Evolutionary conservation across 192 early-diverging fungal species (phyloP).

Genomic region (Backusella westeae): DNA sequence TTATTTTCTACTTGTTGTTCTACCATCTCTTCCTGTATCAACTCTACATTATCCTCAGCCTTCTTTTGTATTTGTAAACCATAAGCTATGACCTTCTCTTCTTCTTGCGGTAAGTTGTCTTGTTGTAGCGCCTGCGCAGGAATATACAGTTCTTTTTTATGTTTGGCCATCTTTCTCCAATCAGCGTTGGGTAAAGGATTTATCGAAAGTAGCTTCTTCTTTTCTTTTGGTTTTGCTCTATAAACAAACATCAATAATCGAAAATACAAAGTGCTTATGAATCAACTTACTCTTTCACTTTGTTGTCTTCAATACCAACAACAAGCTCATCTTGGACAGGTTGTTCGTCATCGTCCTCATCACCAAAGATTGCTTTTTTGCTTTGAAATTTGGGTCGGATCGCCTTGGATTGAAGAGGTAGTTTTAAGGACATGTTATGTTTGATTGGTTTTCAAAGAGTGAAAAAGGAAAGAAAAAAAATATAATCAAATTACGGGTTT

Average conservation of each 20-base stretch:
- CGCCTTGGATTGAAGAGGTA: conserved; percentile 17
- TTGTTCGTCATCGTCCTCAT: conserved; percentile 43
- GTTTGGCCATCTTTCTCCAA: conserved; percentile 38
- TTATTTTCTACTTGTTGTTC: not conserved
- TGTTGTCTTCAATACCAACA: conserved; percentile 48
- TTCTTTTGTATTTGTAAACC: conserved; percentile 37
- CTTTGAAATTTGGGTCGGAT: conserved; percentile 12
- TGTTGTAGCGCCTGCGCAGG: conserved; percentile 26
- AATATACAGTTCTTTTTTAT: conserved; percentile 36
- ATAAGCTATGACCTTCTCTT: conserved; percentile 10
- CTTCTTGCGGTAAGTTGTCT: conserved; percentile 15
- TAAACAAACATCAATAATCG: not conserved
- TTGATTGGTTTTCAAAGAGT: not conserved
- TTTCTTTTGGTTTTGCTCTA: conserved; percentile 37
- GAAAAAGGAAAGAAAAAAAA: not conserved
- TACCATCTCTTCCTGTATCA: not conserved
- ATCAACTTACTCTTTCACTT: conserved; percentile 34
- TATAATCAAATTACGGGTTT: not conserved
- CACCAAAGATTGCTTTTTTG: conserved; percentile 29
- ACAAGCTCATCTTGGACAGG: conserved; percentile 39
- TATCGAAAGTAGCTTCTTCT: conserved; percentile 39
- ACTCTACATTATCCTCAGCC: not conserved
- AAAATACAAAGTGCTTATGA: too few species aligned
- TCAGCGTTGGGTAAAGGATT: conserved; percentile 42
- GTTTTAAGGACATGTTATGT: not conserved